phyloP scores from a whole-genome alignment of 2,329 filamentous ascomycete genomes.

The Uncinocarpus reesii region DNA sequence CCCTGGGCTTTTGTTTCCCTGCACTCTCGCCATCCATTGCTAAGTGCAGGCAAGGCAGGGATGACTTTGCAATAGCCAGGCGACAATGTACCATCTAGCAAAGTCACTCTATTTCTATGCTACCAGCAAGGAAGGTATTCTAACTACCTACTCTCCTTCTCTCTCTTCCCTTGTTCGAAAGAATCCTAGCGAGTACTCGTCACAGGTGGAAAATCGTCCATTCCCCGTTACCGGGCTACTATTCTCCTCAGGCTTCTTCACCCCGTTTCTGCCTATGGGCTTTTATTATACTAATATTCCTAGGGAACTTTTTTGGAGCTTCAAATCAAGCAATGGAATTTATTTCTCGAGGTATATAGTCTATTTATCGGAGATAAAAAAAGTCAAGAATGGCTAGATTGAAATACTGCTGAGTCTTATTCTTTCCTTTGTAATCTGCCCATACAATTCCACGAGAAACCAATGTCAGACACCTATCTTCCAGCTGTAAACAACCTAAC shows the following conservation, averaged over 20 bases:
- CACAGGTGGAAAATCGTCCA: not conserved
- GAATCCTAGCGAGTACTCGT: no score
- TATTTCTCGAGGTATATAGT: not conserved
- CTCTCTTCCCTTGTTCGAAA: no score
- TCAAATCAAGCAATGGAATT: not conserved
- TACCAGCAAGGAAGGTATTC: no score
- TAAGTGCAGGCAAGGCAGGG: no score
- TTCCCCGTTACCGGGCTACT: not conserved
- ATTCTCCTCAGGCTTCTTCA: not conserved
- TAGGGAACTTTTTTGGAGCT: not conserved
- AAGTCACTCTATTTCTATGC: no score
- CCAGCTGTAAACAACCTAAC: constrained; percentile 5
- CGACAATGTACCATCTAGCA: no score
- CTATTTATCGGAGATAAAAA: no score
- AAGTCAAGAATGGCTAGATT: not conserved
- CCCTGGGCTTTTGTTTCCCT: not conserved
- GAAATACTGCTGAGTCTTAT: not conserved
- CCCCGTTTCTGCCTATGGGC: not conserved
- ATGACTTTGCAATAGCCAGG: no score
- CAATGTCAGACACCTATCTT: constrained; percentile 3
- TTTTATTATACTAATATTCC: not conserved
- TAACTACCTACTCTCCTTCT: no score
- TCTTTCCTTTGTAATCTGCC: not conserved
- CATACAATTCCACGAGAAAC: not conserved
- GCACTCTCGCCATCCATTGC: no score